A percentile compares a stretch with the other conserved stretches of the same genome.
phyloP scores from a whole-genome alignment of 192 early-diverging fungal genomes.

The Linnemannia hyalina region DNA sequence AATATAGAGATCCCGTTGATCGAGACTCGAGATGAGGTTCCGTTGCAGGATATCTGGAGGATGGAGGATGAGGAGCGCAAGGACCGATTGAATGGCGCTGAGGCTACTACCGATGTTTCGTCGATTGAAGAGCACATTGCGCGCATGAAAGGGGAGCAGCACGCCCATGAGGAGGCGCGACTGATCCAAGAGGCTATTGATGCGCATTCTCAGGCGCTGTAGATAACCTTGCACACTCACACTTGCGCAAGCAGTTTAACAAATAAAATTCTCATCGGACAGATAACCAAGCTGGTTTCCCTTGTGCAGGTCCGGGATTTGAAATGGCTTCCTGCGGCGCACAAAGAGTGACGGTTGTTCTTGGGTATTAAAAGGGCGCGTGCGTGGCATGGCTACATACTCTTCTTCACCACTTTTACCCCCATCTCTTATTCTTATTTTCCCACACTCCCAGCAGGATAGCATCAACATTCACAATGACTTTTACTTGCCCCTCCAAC shows the following conservation, averaged over 20 bases:
- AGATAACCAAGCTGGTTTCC: background rate
- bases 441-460: background rate
- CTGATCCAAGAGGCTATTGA: constrained; percentile 25
- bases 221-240: background rate
- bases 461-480: constrained; percentile 18
- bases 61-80: constrained; percentile 50
- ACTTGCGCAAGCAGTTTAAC: background rate
- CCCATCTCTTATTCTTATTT: background rate
- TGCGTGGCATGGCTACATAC: background rate
- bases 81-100: constrained; percentile 15
- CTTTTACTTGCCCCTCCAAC: constrained; percentile 46
- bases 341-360: background rate
- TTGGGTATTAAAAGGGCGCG: background rate
- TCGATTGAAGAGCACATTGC: constrained; percentile 2
- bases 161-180: constrained; percentile 40
- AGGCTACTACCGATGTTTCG: background rate
- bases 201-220: background rate
- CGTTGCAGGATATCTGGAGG: constrained; percentile 49
- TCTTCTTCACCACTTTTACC: background rate
- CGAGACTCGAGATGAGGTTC: constrained; percentile 35
- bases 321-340: constrained; percentile 11
- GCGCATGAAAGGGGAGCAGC: constrained; percentile 36
- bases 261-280: background rate
- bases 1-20: constrained; percentile 27
- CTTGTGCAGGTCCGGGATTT: background rate